Base-by-base conservation (phyloP, 306 rosid species). In the Malus orientalis region DNA sequence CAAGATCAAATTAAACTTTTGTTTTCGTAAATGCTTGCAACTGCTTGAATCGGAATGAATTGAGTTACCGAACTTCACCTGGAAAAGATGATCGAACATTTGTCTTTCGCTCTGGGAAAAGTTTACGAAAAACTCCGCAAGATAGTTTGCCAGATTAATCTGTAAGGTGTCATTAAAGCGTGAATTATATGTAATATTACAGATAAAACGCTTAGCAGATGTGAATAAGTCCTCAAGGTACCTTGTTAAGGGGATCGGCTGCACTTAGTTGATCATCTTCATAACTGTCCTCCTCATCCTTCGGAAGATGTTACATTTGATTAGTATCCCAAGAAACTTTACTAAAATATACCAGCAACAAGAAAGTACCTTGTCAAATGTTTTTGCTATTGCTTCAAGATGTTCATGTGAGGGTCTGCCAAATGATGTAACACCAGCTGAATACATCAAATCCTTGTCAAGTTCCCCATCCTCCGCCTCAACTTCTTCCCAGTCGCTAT, bases 401-500 rank as follows among this genome's bases (percentile, higher is more conserved):
- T 92, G 94, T 82, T 88, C 95, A 65, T 81, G 79, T 5, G 90
- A 75, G 38, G 90, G 84, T 82, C 88, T 89, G 70, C 87, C 84
- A 2, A 71, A 58, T 76, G 91, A 82, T n/a, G 92, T 77, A 51
- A 88, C 69, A 66, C 89, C 84, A 42, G 82, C 67, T 42, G 94
- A 81, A 79, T 73, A 81, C 67, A 90, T 83, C 81, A 90, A 71
- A 63, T 85, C 85, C 76, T 69, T 86, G 73, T 88, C 92, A 60
- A 84, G 74, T 74, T 82, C 90, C 47, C 40, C 74, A 45, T 78
- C 85, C 69, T 82, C 89, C 2, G 84, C 83, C 79, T 83, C 85
- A 79, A 85, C 82, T 84, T 94, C 98, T 89, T 94, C 97, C 98
- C 98, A 92, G 75, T 92, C 97, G 76, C 93, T 87, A 74, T 89